These are phyloP conservation scores for Mycosphaerella sp. DNA, from an alignment of 2,329 filamentous ascomycete species.

Conservation along the genomic window DNA sequence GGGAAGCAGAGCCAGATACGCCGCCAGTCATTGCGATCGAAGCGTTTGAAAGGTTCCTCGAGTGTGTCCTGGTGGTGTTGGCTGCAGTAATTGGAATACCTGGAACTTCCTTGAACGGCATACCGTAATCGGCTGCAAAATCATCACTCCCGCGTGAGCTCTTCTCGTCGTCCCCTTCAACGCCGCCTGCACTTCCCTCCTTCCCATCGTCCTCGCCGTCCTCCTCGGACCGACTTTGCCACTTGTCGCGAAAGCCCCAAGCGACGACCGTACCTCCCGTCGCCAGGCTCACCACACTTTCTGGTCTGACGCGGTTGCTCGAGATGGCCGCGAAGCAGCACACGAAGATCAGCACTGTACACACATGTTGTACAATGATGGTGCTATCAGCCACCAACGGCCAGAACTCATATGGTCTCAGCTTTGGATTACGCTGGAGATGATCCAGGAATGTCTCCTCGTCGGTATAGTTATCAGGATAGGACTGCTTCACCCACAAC, in stretches of 20 bases:
- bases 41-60: neutral
- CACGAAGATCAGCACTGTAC: conserved; percentile 88
- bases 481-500: conserved; percentile 95
- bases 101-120: conserved; percentile 19
- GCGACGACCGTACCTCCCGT: conserved; percentile 76
- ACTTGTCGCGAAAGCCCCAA: conserved; percentile 87
- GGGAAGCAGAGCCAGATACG: conserved; percentile 4
- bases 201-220: conserved; percentile 31
- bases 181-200: conserved; percentile 1
- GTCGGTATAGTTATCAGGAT: conserved; percentile 98
- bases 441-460: conserved; percentile 95
- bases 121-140: conserved; percentile 16
- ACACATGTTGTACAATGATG: conserved; percentile 94
- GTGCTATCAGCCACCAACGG: conserved; percentile 90
- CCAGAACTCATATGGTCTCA: conserved; percentile 98
- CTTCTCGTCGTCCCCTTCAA: conserved; percentile 11
- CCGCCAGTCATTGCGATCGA: conserved; percentile 1
- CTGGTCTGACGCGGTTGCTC: conserved; percentile 76
- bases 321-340: conserved; percentile 91
- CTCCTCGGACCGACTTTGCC: conserved; percentile 68
- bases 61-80: conserved; percentile 5
- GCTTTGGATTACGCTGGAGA: conserved; percentile 84
- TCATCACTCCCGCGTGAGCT: conserved; percentile 20
- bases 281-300: conserved; percentile 81
- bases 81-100: conserved; percentile 4